Evolutionary conservation across 2,329 filamentous ascomycete species (phyloP), one percentile per base, ranked within the genome.

Genomic region (Phialophora expanda): DNA sequence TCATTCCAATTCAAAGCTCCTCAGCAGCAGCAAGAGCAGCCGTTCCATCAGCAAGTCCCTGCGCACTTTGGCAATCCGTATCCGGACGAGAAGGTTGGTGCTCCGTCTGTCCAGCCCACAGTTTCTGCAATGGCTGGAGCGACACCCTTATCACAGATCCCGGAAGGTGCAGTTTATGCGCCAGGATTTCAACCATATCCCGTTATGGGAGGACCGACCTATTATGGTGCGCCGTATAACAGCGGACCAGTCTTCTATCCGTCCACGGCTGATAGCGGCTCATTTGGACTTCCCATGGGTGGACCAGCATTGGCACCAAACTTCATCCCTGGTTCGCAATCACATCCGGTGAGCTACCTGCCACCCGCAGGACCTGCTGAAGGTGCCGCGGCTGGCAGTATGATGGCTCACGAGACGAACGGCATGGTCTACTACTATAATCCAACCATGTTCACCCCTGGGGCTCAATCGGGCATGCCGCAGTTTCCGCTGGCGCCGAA

Each of bases 371-470:
- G 74, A 24, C 70, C 77, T 62, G 71, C 72, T 53, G 80, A 82
- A 53, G 72, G 76, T 65, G 66, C 75, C 6, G 78, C 81, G 32
- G 86, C 85, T 70, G 78, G 80, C 2, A 83, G 82, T 20, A 86
- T 86, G 64, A 85, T 90, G 22, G 92, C 92, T 0, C 93, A 97
- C 77, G 94, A 98, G 80, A 89, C 89, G 69, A 96, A 97, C 72
- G 95, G 95, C 68, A 98, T 96, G 86, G 93, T 97, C 0, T 98
- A 96, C 78, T 99, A 97, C 76, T 93, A 93, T 73, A 91, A 96
- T 74, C 85, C 91, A 7, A 85, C 88, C n/a, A 65, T 66, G 58
- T 66, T 55, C 41, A n/a, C 60, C 9, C 46, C 86, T 22, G 73
- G 76, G 32, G 46, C 62, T 34, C 65, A 65, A 59, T 73, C 73